Evolutionary conservation across 306 rosid species (phyloP).

Genomic region (Quercus aquifolioides): DNA sequence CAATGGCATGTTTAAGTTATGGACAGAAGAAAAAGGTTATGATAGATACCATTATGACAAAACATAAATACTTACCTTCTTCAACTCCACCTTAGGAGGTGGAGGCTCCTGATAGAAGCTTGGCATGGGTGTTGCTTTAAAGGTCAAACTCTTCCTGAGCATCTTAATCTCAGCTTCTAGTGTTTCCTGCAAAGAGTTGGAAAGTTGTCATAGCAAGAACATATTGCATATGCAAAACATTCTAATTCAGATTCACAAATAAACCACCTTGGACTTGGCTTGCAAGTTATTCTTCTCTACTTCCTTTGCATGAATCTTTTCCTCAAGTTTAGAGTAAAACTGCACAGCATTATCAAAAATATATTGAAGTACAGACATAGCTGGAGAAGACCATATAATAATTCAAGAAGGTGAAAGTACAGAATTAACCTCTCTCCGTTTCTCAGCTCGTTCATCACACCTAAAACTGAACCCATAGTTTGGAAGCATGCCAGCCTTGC

Average conservation of each 20-base stretch:
- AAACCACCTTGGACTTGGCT: slow-evolving; percentile 86
- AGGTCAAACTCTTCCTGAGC: slow-evolving; percentile 60
- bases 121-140: slow-evolving; percentile 83
- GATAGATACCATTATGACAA: background rate
- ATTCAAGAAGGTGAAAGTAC: slow-evolving; percentile 9
- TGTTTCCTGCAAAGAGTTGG: slow-evolving; percentile 59
- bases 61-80: slow-evolving; percentile 44
- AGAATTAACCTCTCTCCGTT: slow-evolving; percentile 72
- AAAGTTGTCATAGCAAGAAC: slow-evolving; percentile 13
- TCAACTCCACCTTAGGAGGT: slow-evolving; percentile 65
- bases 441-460: slow-evolving; percentile 95
- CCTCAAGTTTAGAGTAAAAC: slow-evolving; percentile 96
- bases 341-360: slow-evolving; percentile 36
- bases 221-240: background rate
- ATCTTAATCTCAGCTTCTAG: slow-evolving; percentile 76
- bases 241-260: slow-evolving; percentile 19
- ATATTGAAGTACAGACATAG: background rate
- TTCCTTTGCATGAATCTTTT: slow-evolving; percentile 95
- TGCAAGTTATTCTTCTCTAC: slow-evolving; percentile 77
- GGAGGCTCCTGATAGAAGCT: slow-evolving; percentile 79
- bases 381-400: slow-evolving; percentile 16
- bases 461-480: slow-evolving; percentile 90
- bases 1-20: background rate
- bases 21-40: background rate
- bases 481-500: slow-evolving; percentile 66